These are phyloP conservation scores for Athelia psychrophila DNA, from an alignment of 1,284 basidiomycete genomes.

Conservation along the genomic window DNA sequence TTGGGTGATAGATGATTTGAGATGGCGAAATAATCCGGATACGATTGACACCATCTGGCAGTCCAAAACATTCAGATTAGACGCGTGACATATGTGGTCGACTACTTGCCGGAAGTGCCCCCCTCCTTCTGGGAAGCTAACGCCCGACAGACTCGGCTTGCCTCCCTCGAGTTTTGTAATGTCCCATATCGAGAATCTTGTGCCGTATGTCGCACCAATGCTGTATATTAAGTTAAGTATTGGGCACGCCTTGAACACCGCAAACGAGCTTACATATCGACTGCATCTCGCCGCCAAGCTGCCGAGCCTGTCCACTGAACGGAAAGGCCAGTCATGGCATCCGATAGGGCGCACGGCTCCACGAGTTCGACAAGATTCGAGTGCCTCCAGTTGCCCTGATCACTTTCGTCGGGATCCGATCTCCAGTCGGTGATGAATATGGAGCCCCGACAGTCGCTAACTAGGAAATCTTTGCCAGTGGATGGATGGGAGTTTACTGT, in stretches of 20 bases:
- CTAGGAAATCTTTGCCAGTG: slow-evolving; percentile 72
- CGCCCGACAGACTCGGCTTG: slow-evolving; percentile 57
- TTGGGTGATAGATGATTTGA: slow-evolving; percentile 53
- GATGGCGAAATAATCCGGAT: slow-evolving; percentile 72
- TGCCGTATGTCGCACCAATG: slow-evolving; percentile 69
- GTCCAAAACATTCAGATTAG: slow-evolving; percentile 8
- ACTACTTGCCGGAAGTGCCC: slow-evolving; percentile 59
- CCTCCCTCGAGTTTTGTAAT: slow-evolving; percentile 67
- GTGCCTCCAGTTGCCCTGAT: slow-evolving; percentile 53
- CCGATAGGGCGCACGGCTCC: slow-evolving; percentile 61
- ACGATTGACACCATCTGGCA: slow-evolving; percentile 71
- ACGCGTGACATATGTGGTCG: not conserved
- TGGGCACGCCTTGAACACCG: not conserved
- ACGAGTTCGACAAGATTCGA: slow-evolving; percentile 66
- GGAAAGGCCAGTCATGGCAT: slow-evolving; percentile 44
- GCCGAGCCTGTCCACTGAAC: slow-evolving; percentile 52
- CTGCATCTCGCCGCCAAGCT: slow-evolving; percentile 65
- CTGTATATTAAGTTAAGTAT: slow-evolving; percentile 32
- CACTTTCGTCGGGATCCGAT: slow-evolving; percentile 56
- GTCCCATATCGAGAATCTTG: slow-evolving; percentile 73
- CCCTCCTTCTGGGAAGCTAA: slow-evolving; percentile 63
- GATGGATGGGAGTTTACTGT: slow-evolving; percentile 68
- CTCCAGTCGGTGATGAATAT: slow-evolving; percentile 79
- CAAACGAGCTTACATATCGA: slow-evolving; percentile 56
- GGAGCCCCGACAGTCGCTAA: slow-evolving; percentile 69